A percentile compares a stretch with the other conserved stretches of the same genome.
These are phyloP conservation scores for Beauveria caledonica DNA, from an alignment of 2,329 filamentous ascomycete species.

Conservation along the genomic window DNA sequence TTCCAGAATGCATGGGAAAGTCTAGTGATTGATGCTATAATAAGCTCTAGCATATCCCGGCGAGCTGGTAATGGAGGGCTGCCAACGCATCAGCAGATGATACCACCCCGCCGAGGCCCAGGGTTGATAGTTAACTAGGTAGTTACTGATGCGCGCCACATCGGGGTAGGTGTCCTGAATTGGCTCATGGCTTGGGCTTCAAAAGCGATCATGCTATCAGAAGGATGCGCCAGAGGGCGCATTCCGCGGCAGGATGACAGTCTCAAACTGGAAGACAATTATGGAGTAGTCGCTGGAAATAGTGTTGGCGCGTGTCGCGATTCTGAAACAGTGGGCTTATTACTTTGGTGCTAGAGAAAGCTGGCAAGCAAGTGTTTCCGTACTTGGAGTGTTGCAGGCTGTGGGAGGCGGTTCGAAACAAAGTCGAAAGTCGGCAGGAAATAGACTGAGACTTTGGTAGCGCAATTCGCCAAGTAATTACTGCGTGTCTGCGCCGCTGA, in stretches of 20 bases:
- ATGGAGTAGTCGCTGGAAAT: not conserved
- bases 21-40: not conserved
- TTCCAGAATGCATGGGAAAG: conserved; percentile 6
- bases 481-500: not conserved
- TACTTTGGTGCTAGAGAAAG: not conserved
- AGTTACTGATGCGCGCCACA: conserved; percentile 1
- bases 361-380: not conserved
- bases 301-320: not conserved
- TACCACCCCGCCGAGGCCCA: not conserved
- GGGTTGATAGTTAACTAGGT: too few relatives aligned
- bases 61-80: conserved; percentile 2
- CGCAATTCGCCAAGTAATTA: not conserved
- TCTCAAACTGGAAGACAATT: not conserved
- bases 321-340: conserved; percentile 11
- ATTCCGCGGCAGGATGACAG: not conserved
- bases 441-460: not conserved
- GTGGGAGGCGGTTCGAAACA: not conserved
- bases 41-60: not conserved
- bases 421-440: not conserved
- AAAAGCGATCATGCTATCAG: not conserved
- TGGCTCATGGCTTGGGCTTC: conserved; percentile 1
- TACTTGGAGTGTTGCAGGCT: not conserved
- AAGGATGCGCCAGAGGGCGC: not conserved
- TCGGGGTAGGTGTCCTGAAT: not conserved
- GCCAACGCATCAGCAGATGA: conserved; percentile 3